Evolutionary conservation across 73 alveolate species (phyloP).

Genomic region (Paramecium primaurelia): DNA sequence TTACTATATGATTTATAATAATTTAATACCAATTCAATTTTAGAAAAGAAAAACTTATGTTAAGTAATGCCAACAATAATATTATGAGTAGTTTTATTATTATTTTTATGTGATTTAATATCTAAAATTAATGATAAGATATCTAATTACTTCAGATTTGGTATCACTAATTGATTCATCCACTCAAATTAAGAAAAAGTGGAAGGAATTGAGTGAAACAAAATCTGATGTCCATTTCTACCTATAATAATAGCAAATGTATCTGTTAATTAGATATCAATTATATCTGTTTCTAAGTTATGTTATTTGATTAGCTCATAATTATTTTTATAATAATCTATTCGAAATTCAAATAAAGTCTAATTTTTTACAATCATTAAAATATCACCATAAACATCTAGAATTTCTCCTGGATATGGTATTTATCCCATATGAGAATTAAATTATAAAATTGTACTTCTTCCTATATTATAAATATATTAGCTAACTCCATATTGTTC

Average conservation of each 20-base stretch:
- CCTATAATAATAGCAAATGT: not conserved
- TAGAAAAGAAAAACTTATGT: not conserved
- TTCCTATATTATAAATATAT: not conserved
- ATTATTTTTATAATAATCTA: not conserved
- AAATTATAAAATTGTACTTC: not conserved
- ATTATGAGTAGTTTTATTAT: not conserved
- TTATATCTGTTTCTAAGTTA: not conserved
- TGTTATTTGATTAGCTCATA: not conserved
- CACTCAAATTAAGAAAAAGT: not conserved
- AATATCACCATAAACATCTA: not conserved
- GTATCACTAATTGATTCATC: not conserved
- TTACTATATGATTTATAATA: not conserved
- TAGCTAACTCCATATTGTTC: not conserved
- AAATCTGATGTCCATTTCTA: not conserved
- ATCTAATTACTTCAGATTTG: not conserved
- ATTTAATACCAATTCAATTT: not conserved
- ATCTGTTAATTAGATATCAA: not conserved
- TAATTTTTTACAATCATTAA: not conserved
- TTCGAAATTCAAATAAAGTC: not conserved
- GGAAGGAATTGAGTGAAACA: not conserved
- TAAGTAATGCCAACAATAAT: not conserved
- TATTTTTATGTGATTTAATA: not conserved
- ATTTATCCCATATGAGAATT: not conserved
- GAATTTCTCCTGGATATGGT: not conserved
- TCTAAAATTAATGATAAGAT: not conserved